Evolutionary conservation across 176 grass and related monocot species (phyloP).

Genomic region (Carex myosuroides): DNA sequence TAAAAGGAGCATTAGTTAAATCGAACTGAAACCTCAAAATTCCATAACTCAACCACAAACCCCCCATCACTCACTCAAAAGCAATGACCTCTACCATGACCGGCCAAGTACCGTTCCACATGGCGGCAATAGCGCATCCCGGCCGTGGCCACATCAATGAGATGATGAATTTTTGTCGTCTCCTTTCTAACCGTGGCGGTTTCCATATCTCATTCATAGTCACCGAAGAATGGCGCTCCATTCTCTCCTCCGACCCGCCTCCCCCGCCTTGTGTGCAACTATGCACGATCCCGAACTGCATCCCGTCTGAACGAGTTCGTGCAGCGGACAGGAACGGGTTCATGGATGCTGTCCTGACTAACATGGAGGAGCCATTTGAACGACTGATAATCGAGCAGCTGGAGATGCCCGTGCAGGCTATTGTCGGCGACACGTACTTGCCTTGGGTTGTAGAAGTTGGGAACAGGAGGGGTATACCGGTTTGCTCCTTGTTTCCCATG

Average conservation of each 20-base stretch:
- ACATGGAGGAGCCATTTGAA: constrained; percentile 38
- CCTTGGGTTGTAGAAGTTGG: constrained; percentile 23
- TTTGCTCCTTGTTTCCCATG: constrained; percentile 32
- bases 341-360: constrained; percentile 29
- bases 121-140: constrained; percentile 45
- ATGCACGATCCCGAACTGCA: constrained; percentile 36
- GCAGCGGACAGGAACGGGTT: constrained; percentile 37
- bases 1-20: too few species aligned
- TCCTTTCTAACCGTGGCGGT: constrained; percentile 30
- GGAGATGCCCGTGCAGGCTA: background rate
- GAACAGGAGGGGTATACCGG: constrained; percentile 21
- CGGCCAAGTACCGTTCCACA: constrained; percentile 7
- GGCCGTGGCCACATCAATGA: constrained; percentile 65
- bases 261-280: constrained; percentile 13
- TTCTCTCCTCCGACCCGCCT: constrained; percentile 27
- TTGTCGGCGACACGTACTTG: constrained; percentile 23
- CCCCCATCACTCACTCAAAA: too few species aligned
- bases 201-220: constrained; percentile 31
- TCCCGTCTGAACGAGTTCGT: constrained; percentile 46
- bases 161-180: constrained; percentile 50
- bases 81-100: background rate
- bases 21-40: too few species aligned
- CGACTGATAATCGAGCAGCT: constrained; percentile 17
- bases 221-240: constrained; percentile 49
- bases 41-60: background rate